Evolutionary conservation across 371 early-diverging fungal species (phyloP), one percentile per base, ranked within the genome.

Genomic region (Saksenaea vasiformis): DNA sequence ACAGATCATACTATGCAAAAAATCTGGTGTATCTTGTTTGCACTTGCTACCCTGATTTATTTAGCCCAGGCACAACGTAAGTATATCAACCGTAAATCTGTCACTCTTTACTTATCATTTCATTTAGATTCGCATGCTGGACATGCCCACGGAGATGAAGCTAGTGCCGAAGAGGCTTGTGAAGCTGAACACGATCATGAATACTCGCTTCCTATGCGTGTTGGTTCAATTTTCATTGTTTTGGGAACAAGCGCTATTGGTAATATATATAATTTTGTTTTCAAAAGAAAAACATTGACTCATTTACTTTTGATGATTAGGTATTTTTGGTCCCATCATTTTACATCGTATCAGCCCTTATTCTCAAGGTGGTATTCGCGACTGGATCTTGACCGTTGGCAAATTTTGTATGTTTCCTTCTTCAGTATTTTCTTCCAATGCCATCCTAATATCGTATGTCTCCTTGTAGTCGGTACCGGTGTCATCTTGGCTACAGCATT

Each of bases 401-500:
- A 76, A 77, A 55, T 81, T 81, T 54, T 81, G 81, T 80, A 76
- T 72, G 78, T 72, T 47, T 3, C 11, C 3, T 39, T 11, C 3
- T 11, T 11, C 11, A 4, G n/a, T 44, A 17, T 44, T 47, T 26
- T 47, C 5, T 17, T 41, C 14, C 5, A 3, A 5, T 2, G 10
- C 5, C 2, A 8, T 22, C 0, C 19, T 47, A n/a, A 15, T 47
- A 47, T 0, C 34, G 79, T 79, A 65, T 84, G 51, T 35, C 31
- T 41, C 19, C 24, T 54, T 34, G 38, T 24, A 70, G 71, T 93
- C 64, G 92, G 93, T 34, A 87, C 89, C 1, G 94, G 94, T 56
- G 87, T 93, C 8, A 90, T 93, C 37, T 73, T 92, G 56, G 82
- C 91, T 9, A 92, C 92, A 5, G 93, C 88, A 22, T 89, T 92